Evolutionary conservation across 441 rosid genomes (phyloP).

Genomic region (Pelargonium australe): DNA sequence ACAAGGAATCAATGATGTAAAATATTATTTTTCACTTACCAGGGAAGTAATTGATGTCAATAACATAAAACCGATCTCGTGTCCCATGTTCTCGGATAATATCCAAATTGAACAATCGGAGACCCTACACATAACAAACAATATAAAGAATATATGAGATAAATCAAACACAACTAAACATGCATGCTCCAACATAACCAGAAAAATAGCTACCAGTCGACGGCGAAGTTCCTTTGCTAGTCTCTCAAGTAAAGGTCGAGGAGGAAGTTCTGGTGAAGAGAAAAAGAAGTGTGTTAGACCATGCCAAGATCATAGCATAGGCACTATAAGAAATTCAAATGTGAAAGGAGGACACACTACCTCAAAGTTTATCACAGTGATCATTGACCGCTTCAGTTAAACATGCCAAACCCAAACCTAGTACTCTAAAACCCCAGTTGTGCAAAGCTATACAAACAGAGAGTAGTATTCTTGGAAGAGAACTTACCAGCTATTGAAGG

Average conservation of each 20-base stretch:
- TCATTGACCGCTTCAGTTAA: not conserved
- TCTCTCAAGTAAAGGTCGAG: slow-evolving; percentile 65
- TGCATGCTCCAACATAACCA: not conserved
- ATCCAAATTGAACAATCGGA: slow-evolving; percentile 53
- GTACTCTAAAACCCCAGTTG: not conserved
- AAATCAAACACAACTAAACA: not conserved
- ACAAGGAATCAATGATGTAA: not conserved
- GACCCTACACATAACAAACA: slow-evolving; percentile 34
- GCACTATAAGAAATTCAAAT: not conserved
- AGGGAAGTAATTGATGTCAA: slow-evolving; percentile 66
- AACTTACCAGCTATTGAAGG: slow-evolving; percentile 73
- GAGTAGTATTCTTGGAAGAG: not conserved
- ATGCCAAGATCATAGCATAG: not conserved
- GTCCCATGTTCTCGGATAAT: slow-evolving; percentile 61
- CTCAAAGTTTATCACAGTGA: not conserved
- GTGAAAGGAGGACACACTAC: not conserved
- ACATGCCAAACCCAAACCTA: not conserved
- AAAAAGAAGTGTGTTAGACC: slow-evolving; percentile 12
- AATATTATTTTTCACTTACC: slow-evolving; percentile 33
- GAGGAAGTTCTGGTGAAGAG: slow-evolving; percentile 62
- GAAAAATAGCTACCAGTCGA: slow-evolving; percentile 40
- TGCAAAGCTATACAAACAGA: not conserved
- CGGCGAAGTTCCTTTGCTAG: slow-evolving; percentile 69
- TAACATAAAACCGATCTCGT: slow-evolving; percentile 47
- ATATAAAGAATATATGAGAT: not conserved